These are phyloP conservation scores for Exophiala sp. DNA, from an alignment of 2,329 filamentous ascomycete genomes.

Conservation along the genomic window DNA sequence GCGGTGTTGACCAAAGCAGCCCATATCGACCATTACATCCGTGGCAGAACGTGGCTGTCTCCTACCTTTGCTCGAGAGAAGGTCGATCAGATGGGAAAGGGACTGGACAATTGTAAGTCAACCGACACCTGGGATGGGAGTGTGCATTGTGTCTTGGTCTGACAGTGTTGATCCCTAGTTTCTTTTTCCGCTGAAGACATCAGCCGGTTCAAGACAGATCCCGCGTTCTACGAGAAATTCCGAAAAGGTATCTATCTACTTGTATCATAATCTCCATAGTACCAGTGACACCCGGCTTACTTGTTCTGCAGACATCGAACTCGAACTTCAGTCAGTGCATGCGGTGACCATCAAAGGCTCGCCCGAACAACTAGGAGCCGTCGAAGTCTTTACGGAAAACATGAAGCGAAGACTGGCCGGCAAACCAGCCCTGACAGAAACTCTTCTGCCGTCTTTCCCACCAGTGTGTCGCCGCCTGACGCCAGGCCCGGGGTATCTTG, in stretches of 20 bases:
- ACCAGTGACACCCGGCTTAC: neutral
- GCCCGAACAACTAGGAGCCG: conserved; percentile 25
- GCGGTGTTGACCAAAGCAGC: conserved; percentile 32
- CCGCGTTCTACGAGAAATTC: conserved; percentile 11
- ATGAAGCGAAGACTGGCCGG: conserved; percentile 38
- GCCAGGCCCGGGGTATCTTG: conserved; percentile 41
- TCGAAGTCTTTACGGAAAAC: conserved; percentile 38
- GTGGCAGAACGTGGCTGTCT: conserved; percentile 21
- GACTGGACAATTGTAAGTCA: conserved; percentile 20
- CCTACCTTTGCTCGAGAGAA: conserved; percentile 16
- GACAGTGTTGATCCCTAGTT: conserved; percentile 28
- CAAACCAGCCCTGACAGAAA: conserved; percentile 22
- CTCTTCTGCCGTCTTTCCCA: conserved; percentile 34
- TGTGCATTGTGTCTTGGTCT: no score
- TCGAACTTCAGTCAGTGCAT: conserved; percentile 5
- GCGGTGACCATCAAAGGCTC: conserved; percentile 14
- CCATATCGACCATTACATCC: conserved; percentile 31
- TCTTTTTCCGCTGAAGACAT: conserved; percentile 15
- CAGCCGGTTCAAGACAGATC: conserved; percentile 6
- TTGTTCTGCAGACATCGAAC: neutral
- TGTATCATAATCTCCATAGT: no score
- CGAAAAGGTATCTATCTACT: conserved; percentile 18
- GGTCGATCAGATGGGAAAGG: conserved; percentile 17
- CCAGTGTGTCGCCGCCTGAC: conserved; percentile 41
- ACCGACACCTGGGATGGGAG: neutral